Percentiles rank a stretch among this genome's conserved stretches.
phyloP scores from a whole-genome alignment of 768 basidiomycete genomes.

The Kwoniella botswanensis region DNA sequence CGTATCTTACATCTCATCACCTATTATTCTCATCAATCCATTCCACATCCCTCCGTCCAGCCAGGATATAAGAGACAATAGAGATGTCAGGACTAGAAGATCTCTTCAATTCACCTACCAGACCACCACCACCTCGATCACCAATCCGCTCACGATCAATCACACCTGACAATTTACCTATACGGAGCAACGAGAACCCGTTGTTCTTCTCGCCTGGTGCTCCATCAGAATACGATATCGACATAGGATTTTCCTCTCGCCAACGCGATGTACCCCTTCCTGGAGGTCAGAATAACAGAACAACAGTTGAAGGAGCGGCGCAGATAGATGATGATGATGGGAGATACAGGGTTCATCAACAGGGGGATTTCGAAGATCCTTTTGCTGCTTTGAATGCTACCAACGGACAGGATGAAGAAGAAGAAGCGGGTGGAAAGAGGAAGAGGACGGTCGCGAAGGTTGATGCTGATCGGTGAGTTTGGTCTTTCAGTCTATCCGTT shows the following conservation, averaged over 20 bases:
- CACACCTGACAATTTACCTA: slow-evolving; percentile 14
- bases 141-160: slow-evolving; percentile 14
- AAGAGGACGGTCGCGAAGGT: slow-evolving; percentile 67
- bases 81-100: slow-evolving; percentile 36
- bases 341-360: slow-evolving; percentile 13
- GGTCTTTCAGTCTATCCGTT: background rate
- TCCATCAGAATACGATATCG: slow-evolving; percentile 4
- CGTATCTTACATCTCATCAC: no score
- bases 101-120: slow-evolving; percentile 50
- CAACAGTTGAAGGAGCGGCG: background rate
- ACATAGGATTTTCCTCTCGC: background rate
- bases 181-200: slow-evolving; percentile 13
- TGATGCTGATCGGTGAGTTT: slow-evolving; percentile 66
- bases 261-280: background rate
- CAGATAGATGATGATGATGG: no score
- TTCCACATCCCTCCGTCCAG: no score
- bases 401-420: slow-evolving; percentile 40
- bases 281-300: background rate
- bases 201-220: slow-evolving; percentile 25
- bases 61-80: no score
- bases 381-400: slow-evolving; percentile 11
- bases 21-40: no score
- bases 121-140: slow-evolving; percentile 30
- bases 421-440: slow-evolving; percentile 58
- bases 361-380: slow-evolving; percentile 24